Conservation (phyloP, 1,284 basidiomycete genomes). For the Ceratobasidium sp. region DNA sequence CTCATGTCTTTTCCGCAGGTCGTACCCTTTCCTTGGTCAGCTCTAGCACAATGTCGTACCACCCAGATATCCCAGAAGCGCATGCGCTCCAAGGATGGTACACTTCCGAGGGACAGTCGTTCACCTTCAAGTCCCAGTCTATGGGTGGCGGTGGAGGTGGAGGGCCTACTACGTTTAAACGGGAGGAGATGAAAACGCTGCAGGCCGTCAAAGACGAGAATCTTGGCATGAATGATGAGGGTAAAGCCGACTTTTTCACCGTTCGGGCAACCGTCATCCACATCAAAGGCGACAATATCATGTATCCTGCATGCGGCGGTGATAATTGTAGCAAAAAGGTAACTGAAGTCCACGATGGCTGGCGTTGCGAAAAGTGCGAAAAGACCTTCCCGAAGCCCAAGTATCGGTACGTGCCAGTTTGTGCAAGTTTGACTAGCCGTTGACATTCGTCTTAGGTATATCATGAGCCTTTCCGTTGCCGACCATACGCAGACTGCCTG, state of each 20-base stretch:
- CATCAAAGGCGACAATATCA: constrained; percentile 85
- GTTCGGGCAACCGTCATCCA: constrained; percentile 86
- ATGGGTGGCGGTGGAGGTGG: constrained; percentile 54
- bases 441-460: constrained; percentile 66
- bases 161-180: constrained; percentile 62
- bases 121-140: constrained; percentile 75
- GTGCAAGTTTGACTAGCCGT: neutral
- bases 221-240: constrained; percentile 77
- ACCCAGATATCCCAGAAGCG: constrained; percentile 89
- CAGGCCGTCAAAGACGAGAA: constrained; percentile 83
- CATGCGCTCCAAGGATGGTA: constrained; percentile 91
- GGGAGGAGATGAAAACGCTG: constrained; percentile 75
- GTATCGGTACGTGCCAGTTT: constrained; percentile 67
- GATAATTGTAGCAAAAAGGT: constrained; percentile 93
- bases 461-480: constrained; percentile 85
- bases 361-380: constrained; percentile 96
- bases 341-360: constrained; percentile 68
- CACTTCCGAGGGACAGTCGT: constrained; percentile 59
- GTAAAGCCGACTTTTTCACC: constrained; percentile 75
- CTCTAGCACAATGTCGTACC: constrained; percentile 75
- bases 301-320: constrained; percentile 89
- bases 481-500: constrained; percentile 90
- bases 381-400: constrained; percentile 75
- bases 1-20: constrained; percentile 55
- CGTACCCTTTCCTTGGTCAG: constrained; percentile 77